A percentile compares a stretch with the other conserved stretches of the same genome.
phyloP scores from a whole-genome alignment of 495 filamentous ascomycete species.

The Aspergillus wentii region DNA sequence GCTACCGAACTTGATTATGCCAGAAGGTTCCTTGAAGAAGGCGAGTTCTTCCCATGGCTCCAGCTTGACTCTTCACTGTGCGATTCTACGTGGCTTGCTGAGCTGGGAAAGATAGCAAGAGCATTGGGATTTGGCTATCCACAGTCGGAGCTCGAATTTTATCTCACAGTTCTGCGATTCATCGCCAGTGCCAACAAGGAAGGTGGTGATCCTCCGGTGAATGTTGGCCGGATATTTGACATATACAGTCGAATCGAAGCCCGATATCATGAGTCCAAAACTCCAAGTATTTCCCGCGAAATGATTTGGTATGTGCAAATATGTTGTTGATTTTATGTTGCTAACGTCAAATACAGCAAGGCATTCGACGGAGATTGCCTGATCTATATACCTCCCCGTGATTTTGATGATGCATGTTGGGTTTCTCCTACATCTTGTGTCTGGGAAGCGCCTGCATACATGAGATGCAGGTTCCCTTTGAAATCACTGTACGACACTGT shows the following conservation, averaged over 20 bases:
- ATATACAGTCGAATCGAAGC: constrained; percentile 8
- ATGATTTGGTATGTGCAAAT: constrained; percentile 6
- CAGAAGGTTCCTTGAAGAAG: constrained; percentile 10
- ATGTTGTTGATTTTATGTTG: no score
- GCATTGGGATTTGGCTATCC: constrained; percentile 8
- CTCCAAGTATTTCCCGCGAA: background rate
- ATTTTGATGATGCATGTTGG: constrained; percentile 4
- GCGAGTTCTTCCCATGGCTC: constrained; percentile 21
- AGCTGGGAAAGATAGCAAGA: background rate
- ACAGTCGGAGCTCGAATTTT: constrained; percentile 9
- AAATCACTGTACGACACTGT: constrained; percentile 5
- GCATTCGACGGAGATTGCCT: background rate
- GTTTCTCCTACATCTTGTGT: constrained; percentile 1
- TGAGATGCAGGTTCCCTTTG: constrained; percentile 5
- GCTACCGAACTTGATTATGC: constrained; percentile 5
- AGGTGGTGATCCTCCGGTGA: background rate
- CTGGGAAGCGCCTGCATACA: constrained; percentile 12
- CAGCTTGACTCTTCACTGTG: constrained; percentile 3
- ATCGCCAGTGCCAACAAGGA: constrained; percentile 1
- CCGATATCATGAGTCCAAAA: constrained; percentile 3
- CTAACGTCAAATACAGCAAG: constrained; percentile 1
- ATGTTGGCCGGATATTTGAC: constrained; percentile 10
- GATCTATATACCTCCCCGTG: background rate
- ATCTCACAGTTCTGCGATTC: constrained; percentile 4
- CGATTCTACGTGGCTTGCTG: background rate